Conservation (phyloP, 1,139 yeast genomes). For the Diutina sp. region DNA sequence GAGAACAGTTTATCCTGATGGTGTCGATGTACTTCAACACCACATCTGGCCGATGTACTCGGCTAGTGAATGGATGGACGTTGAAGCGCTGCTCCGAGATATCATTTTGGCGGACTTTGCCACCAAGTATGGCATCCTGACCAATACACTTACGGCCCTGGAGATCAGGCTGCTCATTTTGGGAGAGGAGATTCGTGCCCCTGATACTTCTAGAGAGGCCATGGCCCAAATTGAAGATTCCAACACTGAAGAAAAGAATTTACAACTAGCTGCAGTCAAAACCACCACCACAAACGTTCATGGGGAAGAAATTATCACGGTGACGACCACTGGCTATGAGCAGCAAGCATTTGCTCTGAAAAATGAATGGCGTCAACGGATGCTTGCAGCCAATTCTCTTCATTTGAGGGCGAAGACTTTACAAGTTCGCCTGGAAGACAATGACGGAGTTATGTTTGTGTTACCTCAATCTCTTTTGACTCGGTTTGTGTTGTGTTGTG, state of each 20-base stretch:
- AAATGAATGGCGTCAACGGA: conserved; percentile 86
- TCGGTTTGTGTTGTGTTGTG: conserved; percentile 72
- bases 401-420: conserved; percentile 69
- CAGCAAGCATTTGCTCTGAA: conserved; percentile 73
- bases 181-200: conserved; percentile 89
- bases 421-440: conserved; percentile 26
- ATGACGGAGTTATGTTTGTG: conserved; percentile 46
- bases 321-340: conserved; percentile 83
- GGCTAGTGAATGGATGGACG: conserved; percentile 85
- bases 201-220: conserved; percentile 68
- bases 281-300: conserved; percentile 83
- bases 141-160: conserved; percentile 79
- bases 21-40: conserved; percentile 17
- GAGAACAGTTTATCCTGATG: conserved; percentile 31
- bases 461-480: conserved; percentile 73
- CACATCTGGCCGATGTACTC: conserved; percentile 90
- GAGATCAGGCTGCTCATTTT: conserved; percentile 89
- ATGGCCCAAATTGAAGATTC: conserved; percentile 62
- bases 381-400: conserved; percentile 64
- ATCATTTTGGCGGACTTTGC: conserved; percentile 79
- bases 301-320: conserved; percentile 92
- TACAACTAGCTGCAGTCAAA: conserved; percentile 63
- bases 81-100: conserved; percentile 81
- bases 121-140: conserved; percentile 72
- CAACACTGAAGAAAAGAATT: conserved; percentile 17